Evolutionary conservation across 345 rosid genomes (phyloP).

Genomic region (Lumnitzera littorea): DNA sequence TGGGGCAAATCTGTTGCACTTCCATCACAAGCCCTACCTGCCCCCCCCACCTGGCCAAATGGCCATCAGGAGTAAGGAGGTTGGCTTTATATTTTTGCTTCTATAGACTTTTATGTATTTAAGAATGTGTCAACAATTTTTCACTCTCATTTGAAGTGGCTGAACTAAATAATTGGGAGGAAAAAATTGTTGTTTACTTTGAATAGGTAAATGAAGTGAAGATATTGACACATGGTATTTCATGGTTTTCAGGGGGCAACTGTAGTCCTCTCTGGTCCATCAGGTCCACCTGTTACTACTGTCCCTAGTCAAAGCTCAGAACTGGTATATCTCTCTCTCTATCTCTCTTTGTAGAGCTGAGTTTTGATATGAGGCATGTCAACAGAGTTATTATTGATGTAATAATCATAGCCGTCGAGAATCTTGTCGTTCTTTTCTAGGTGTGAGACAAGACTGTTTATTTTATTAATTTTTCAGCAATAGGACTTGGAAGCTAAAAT

Average conservation of each 20-base stretch:
- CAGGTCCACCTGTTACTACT: conserved; percentile 91
- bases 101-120: background rate
- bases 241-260: conserved; percentile 68
- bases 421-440: too few species aligned
- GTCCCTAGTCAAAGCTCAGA: conserved; percentile 85
- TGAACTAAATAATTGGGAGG: background rate
- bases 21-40: too few species aligned
- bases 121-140: background rate
- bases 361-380: too few species aligned
- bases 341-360: too few species aligned
- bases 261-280: conserved; percentile 89
- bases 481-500: too few species aligned
- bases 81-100: conserved; percentile 15
- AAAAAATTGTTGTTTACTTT: background rate
- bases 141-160: background rate
- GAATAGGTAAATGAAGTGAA: background rate
- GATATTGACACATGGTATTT: conserved; percentile 6
- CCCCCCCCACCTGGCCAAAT: conserved; percentile 69
- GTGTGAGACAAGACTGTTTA: too few species aligned
- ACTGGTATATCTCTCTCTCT: conserved; percentile 44
- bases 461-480: too few species aligned
- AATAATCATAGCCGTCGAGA: too few species aligned
- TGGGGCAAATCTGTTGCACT: too few species aligned
- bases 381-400: too few species aligned
- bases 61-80: conserved; percentile 99